Evolutionary conservation across 1,284 basidiomycete species (phyloP), one percentile per base, ranked within the genome.

Genomic region (Schizophyllum amplum): DNA sequence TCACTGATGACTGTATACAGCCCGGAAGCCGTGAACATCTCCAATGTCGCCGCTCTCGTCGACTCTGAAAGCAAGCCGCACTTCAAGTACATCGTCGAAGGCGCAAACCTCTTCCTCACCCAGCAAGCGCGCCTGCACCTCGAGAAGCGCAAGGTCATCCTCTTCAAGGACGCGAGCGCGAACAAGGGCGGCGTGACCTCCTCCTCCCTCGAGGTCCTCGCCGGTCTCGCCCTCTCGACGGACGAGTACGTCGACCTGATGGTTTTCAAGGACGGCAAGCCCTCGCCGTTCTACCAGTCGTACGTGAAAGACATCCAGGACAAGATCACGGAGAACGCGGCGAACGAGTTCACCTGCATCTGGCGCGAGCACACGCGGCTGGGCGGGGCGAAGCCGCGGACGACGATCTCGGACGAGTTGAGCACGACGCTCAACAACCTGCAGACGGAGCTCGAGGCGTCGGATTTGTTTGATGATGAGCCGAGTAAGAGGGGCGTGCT

Each of bases 171-270:
- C 69, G 94, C 94, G 15, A 92, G 89, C 63, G 85, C 97, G 47
- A 99, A 99, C 83, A 99, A 99, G 79, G 91, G 84, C 79, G 97
- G 97, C 72, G 97, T 99, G 54, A 99, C 97, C 1, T 95, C 91
- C 62, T 96, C 93, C 2, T 96, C 93, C 48, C 82, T 99, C 60
- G 97, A 99, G 75, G 94, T 98, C 6, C 86, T 98, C 54, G 94
- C 92, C 24, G 94, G 94, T 62, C 84, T 98, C 61, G 84, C 91
- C 11, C 80, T 98, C 57, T 86, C 85, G 25, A 95, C 94, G 3
- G 68, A 87, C 50, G 93, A 97, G 72, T 97, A 95, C 73, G 69
- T 85, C 60, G 84, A 95, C 63, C 76, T 87, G 65, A 98, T 99
- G 96, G 87, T 94, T 67, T 97, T 94, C 86, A 92, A 92, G 73